A percentile compares a stretch with the other conserved stretches of the same genome.
These are phyloP conservation scores for Cornus suecica DNA, from an alignment of 148 eudicot genomes.

Conservation along the genomic window DNA sequence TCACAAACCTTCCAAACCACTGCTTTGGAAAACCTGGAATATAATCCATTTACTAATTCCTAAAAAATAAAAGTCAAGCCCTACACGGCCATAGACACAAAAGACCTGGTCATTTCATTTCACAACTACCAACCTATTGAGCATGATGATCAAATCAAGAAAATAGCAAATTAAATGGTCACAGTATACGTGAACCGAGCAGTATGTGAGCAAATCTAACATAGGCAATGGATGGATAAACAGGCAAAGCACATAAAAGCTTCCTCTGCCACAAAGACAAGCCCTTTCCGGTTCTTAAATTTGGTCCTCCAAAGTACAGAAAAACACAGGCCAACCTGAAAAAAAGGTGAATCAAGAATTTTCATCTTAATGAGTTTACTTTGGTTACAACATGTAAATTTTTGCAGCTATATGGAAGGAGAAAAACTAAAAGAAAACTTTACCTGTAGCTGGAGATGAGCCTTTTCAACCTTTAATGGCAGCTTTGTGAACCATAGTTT, in stretches of 20 bases:
- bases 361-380: neutral
- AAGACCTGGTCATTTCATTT: neutral
- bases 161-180: neutral
- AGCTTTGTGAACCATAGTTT: slow-evolving; percentile 94
- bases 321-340: slow-evolving; percentile 13
- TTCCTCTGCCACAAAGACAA: neutral
- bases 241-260: neutral
- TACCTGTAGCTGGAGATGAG: neutral
- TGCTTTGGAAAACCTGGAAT: neutral
- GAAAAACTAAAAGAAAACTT: neutral
- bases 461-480: slow-evolving; percentile 55
- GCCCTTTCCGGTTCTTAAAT: neutral
- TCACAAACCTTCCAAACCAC: neutral
- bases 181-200: neutral
- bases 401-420: neutral
- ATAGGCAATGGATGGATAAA: neutral
- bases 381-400: no score
- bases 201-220: neutral
- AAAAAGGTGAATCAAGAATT: neutral
- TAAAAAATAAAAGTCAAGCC: neutral
- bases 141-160: neutral
- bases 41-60: neutral
- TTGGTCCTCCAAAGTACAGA: neutral
- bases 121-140: neutral
- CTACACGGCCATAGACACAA: slow-evolving; percentile 1